Conservation (phyloP, 2,329 filamentous ascomycete genomes). For the Cytospora mali region DNA sequence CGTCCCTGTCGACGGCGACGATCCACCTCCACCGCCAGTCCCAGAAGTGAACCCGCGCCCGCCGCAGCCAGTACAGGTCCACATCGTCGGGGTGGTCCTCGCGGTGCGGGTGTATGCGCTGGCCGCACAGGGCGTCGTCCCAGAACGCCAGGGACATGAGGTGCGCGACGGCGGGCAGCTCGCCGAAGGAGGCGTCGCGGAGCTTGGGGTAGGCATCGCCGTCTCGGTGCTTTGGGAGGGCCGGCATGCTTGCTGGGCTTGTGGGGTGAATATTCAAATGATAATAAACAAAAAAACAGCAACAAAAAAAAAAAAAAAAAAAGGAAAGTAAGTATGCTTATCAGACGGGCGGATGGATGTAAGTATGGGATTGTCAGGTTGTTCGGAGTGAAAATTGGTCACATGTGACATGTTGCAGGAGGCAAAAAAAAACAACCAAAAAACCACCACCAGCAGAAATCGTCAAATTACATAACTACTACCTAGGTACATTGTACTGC, state of each 20-base stretch:
- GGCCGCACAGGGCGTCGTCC: slow-evolving; percentile 40
- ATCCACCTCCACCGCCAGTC: slow-evolving; percentile 36
- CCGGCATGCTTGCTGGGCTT: neutral
- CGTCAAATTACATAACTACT: no score
- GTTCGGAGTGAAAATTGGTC: no score
- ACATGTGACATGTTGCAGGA: neutral
- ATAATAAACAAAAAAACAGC: no score
- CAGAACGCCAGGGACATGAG: slow-evolving; percentile 38
- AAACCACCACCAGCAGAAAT: no score
- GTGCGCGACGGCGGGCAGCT: slow-evolving; percentile 36
- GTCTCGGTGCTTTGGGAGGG: neutral
- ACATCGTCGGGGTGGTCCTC: slow-evolving; percentile 37
- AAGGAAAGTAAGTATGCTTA: no score
- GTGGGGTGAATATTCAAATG: neutral
- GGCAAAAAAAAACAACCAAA: no score
- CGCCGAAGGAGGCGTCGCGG: slow-evolving; percentile 31
- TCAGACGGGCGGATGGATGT: no score
- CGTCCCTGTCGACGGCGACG: slow-evolving; percentile 33
- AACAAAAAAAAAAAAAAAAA: no score
- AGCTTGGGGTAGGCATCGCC: slow-evolving; percentile 13
- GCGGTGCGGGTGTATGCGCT: slow-evolving; percentile 40
- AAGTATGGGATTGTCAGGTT: no score
- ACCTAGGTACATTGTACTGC: neutral
- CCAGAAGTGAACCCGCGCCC: slow-evolving; percentile 35
- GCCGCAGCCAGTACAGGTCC: slow-evolving; percentile 37